phyloP scores from a whole-genome alignment of 768 basidiomycete species.

The Tulasnella sp. region DNA sequence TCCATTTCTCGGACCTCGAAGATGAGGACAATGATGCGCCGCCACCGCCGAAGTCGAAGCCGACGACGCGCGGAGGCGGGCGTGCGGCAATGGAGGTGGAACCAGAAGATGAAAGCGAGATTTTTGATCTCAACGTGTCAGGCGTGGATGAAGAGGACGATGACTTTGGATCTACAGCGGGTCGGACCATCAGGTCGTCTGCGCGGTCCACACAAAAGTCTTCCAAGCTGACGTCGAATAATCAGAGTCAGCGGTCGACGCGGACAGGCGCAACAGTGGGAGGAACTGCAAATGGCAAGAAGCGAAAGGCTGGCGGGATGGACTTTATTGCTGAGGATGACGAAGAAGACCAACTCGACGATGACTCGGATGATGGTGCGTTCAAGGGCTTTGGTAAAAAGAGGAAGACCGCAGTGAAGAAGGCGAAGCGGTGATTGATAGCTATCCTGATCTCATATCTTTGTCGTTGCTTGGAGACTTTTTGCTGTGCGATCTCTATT shows the following conservation, averaged over 20 bases:
- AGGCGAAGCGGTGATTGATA: neutral
- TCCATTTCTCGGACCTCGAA: slow-evolving; percentile 1
- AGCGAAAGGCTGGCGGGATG: slow-evolving; percentile 3
- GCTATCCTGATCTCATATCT: neutral
- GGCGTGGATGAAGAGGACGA: slow-evolving; percentile 4
- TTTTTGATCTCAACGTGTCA: slow-evolving; percentile 11
- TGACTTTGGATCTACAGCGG: neutral
- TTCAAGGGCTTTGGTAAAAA: slow-evolving; percentile 6
- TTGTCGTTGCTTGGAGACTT: neutral
- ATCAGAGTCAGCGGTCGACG: slow-evolving; percentile 2
- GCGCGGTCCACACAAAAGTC: neutral
- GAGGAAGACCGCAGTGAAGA: neutral
- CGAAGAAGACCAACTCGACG: neutral
- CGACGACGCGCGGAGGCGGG: neutral
- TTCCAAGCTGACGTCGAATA: neutral
- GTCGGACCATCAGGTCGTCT: neutral
- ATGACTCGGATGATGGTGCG: neutral
- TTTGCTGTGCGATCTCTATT: neutral
- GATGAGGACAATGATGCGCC: neutral
- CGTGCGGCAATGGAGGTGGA: neutral
- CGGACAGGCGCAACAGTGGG: neutral
- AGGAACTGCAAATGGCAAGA: neutral
- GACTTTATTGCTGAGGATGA: neutral
- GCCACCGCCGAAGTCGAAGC: neutral
- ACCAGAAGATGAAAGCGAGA: slow-evolving; percentile 11